These are phyloP conservation scores for Aspergillus calidoustus DNA, from an alignment of 2,329 filamentous ascomycete species.

Conservation along the genomic window DNA sequence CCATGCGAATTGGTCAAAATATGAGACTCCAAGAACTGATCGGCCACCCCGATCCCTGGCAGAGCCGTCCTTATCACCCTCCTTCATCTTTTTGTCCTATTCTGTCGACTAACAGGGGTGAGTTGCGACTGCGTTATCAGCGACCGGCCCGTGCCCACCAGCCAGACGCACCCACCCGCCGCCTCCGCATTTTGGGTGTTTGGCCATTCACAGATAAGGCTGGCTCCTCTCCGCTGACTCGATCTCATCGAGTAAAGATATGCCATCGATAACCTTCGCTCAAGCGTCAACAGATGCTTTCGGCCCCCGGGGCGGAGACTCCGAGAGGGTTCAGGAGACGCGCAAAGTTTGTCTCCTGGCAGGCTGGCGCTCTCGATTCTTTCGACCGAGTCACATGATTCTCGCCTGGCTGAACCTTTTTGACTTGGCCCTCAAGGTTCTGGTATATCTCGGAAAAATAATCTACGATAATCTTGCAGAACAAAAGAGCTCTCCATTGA, in stretches of 20 bases:
- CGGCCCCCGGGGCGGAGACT: neutral
- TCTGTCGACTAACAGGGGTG: conserved; percentile 26
- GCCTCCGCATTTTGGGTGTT: conserved; percentile 25
- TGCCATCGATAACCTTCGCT: conserved; percentile 2
- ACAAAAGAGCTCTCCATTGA: neutral
- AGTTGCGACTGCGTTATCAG: conserved; percentile 28
- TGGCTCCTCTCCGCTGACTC: conserved; percentile 32
- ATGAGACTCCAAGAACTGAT: conserved; percentile 12
- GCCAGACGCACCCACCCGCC: conserved; percentile 18
- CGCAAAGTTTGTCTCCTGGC: neutral
- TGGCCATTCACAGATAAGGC: conserved; percentile 16
- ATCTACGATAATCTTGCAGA: neutral
- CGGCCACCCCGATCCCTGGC: conserved; percentile 4
- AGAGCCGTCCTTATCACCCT: conserved; percentile 16
- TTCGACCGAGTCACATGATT: neutral
- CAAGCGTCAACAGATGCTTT: conserved; percentile 16
- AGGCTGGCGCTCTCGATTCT: neutral
- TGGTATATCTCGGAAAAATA: neutral
- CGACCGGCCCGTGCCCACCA: conserved; percentile 11
- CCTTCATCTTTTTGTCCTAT: conserved; percentile 25
- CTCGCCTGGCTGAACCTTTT: neutral
- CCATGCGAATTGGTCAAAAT: conserved; percentile 15
- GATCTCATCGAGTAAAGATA: conserved; percentile 42
- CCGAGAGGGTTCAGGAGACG: no score
- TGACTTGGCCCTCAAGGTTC: neutral